A percentile compares a stretch with the other conserved stretches of the same genome.
These are phyloP conservation scores for Helotiales sp. DNA, from an alignment of 2,329 filamentous ascomycete species.

Conservation along the genomic window DNA sequence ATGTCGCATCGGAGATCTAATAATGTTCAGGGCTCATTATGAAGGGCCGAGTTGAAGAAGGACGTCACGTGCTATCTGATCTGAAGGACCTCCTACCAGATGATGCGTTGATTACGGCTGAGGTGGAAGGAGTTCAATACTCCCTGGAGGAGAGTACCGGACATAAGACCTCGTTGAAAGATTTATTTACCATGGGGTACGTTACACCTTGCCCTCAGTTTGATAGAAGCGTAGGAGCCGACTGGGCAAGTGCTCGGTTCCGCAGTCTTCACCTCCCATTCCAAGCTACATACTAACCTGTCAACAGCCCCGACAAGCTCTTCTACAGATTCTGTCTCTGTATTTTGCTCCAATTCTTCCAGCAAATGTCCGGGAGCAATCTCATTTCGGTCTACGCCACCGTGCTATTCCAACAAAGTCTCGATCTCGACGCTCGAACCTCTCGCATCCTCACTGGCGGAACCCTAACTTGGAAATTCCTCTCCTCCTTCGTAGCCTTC, in stretches of 20 bases:
- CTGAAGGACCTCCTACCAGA: constrained; percentile 15
- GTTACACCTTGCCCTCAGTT: too few species aligned
- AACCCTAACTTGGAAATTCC: constrained; percentile 56
- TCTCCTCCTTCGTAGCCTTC: constrained; percentile 39
- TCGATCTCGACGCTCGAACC: constrained; percentile 45
- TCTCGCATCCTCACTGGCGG: constrained; percentile 49
- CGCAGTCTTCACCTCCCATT: too few species aligned
- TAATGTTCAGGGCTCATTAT: constrained; percentile 31
- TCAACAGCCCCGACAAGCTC: constrained; percentile 50
- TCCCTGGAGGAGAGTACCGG: constrained; percentile 47
- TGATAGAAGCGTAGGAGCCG: too few species aligned
- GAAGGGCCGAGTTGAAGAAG: constrained; percentile 36
- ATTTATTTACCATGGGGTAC: constrained; percentile 50
- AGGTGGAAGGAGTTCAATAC: constrained; percentile 48
- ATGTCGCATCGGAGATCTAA: background rate
- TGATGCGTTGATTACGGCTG: constrained; percentile 25
- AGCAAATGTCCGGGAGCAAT: constrained; percentile 46
- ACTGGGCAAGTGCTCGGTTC: too few species aligned
- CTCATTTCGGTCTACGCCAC: constrained; percentile 45
- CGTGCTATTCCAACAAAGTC: constrained; percentile 47
- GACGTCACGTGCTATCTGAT: constrained; percentile 34
- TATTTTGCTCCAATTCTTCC: constrained; percentile 50
- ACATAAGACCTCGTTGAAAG: constrained; percentile 39
- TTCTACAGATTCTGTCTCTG: constrained; percentile 51
- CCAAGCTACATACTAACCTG: too few species aligned